phyloP scores from a whole-genome alignment of 169 alveolate species.

The Babesia caballi region DNA sequence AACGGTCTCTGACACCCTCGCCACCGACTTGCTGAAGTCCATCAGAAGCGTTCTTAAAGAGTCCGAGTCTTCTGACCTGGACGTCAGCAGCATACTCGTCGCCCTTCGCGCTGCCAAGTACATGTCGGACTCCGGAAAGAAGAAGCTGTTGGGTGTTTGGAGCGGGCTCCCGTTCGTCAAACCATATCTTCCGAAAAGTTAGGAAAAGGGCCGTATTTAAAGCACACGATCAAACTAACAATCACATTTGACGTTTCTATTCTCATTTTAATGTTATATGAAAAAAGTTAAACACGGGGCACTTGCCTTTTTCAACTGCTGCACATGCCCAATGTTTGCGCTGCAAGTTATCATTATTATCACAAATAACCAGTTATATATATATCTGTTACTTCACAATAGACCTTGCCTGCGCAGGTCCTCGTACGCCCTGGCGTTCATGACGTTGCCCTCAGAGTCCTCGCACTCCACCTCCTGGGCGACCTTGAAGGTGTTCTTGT shows the following conservation, averaged over 20 bases:
- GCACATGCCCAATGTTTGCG: too few relatives aligned
- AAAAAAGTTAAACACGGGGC: too few relatives aligned
- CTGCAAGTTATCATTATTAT: neutral
- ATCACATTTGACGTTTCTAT: too few relatives aligned
- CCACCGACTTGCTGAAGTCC: neutral
- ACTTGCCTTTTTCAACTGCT: too few relatives aligned
- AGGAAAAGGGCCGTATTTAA: too few relatives aligned
- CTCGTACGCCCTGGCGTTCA: slow-evolving; percentile 87
- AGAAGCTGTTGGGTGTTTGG: slow-evolving; percentile 25
- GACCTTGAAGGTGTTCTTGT: slow-evolving; percentile 85
- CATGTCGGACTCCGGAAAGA: neutral
- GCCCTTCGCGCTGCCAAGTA: slow-evolving; percentile 13
- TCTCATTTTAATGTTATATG: too few relatives aligned
- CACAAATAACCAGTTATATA: too few relatives aligned
- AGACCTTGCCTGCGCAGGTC: slow-evolving; percentile 92
- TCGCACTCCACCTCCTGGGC: slow-evolving; percentile 95
- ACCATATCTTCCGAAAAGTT: too few relatives aligned
- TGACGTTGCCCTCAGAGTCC: slow-evolving; percentile 95
- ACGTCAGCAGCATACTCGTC: neutral
- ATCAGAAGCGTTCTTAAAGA: neutral
- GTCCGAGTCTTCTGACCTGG: neutral
- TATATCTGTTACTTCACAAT: slow-evolving; percentile 64
- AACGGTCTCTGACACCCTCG: neutral
- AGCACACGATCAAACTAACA: too few relatives aligned
- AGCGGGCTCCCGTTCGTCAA: slow-evolving; percentile 1